Conservation (phyloP, 768 basidiomycete species). For the Saitozyma sp. region DNA sequence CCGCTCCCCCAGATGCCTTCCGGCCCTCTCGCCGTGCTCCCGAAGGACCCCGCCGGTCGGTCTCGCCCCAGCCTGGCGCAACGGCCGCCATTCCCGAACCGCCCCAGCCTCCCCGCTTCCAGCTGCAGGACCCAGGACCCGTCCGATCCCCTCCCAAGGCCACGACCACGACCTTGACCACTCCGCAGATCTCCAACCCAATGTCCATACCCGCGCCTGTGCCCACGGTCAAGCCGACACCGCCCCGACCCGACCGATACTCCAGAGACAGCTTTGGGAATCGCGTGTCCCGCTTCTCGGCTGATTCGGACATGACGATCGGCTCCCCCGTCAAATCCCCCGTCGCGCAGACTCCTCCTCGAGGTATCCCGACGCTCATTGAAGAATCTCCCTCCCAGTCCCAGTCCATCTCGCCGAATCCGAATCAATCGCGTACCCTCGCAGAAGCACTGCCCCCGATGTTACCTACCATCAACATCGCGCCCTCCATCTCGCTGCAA, state of each 20-base stretch:
- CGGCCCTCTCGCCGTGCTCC: conserved; percentile 41
- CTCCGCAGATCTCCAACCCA: background rate
- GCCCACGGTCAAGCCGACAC: conserved; percentile 16
- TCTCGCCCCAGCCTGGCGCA: conserved; percentile 8
- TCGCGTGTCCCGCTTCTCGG: conserved; percentile 40
- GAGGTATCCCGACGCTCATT: conserved; percentile 14
- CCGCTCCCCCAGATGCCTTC: conserved; percentile 53
- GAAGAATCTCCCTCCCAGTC: conserved; percentile 2
- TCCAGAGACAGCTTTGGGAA: conserved; percentile 39
- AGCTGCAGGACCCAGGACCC: conserved; percentile 11
- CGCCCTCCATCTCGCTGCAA: conserved; percentile 19
- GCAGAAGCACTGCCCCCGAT: conserved; percentile 1
- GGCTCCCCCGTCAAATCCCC: conserved; percentile 37
- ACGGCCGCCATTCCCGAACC: conserved; percentile 17
- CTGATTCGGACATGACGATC: conserved; percentile 43
- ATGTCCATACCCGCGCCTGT: background rate
- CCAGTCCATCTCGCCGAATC: background rate
- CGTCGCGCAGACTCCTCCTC: conserved; percentile 16
- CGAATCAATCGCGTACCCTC: background rate
- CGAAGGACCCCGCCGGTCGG: conserved; percentile 9
- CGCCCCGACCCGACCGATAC: conserved; percentile 36
- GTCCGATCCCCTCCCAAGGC: conserved; percentile 11
- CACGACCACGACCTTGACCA: too few species aligned
- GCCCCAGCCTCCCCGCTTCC: conserved; percentile 12
- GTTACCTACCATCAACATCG: conserved; percentile 23